Evolutionary conservation across 176 grass and related monocot species (phyloP), one percentile per base, ranked within the genome.

Genomic region (Carex kokanica): DNA sequence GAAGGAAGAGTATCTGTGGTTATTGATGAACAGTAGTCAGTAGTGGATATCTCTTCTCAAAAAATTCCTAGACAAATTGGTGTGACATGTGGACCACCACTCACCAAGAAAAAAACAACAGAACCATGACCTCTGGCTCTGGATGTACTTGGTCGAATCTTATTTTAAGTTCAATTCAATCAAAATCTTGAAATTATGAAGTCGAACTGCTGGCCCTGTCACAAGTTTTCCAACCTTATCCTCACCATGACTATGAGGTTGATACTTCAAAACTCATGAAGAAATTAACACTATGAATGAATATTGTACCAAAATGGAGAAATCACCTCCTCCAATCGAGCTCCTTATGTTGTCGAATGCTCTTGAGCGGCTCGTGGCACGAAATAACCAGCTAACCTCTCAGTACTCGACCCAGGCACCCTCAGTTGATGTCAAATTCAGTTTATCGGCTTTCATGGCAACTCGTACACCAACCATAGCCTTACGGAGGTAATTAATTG

Each of bases 331-430:
- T 9, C 88, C 87, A 6, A 56, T 17, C 1, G 95, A 91, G 62
- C 80, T 98, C 45, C 13, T 36, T 60, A 87, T 90, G 84, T 31
- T 98, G 83, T 67, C 80, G 31, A 85, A 75, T 56, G 86, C 86
- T 65, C 73, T 95, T 69, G 86, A 98, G 84, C 69, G 91, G n/a
- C 89, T 95, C 1, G 92, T 98, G 67, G 88, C 86, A 56, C 87
- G 93, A 73, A 98, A 98, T 81, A 90, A 98, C 68, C 85, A 29
- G 40, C 55, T 90, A 64, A 38, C 1, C 10, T 58, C 16, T 16
- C 64, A 40, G 18, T 16, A 10, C 41, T 73, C 1, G 3, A 29
- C 3, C 3, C 6, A 0, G 74, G 2, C n/a, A n/a, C n/a, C n/a
- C 11, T 23, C 0, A 10, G 51, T 1, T 18, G 4, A 16, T 41